Base-by-base conservation (phyloP, 2,329 filamentous ascomycete species). In the Nigrospora sphaerica region DNA sequence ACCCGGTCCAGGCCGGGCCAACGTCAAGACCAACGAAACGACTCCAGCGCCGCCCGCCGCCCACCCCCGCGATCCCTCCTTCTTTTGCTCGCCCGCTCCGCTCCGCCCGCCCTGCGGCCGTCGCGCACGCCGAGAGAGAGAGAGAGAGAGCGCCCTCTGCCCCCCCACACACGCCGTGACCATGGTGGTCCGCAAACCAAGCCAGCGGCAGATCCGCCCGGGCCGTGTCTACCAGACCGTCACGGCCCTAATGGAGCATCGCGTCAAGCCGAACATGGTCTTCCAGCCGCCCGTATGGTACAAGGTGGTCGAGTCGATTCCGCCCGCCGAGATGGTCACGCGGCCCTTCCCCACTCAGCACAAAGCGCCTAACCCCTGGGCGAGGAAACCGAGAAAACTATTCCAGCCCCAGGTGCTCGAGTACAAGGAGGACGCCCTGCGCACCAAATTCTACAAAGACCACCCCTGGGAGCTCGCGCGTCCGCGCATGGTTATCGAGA, bases 391-490 rank as follows among this genome's bases (percentile, higher is more conserved):
- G 31, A 89, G 81, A 66, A 81, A 83, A 56, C 71, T 95, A 57
- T 97, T 91, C 73, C 81, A 83, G 57, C 93, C 93, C 2, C 79
- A 90, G 53, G 69, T 73, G 48, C 83, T 98, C 52, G 71, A 70
- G 45, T 96, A 93, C 63, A 80, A 86, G 49, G 93, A 98, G 65
- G 93, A 98, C 67, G 68, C 71, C 49, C 74, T 98, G 59, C 84
- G 93, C 52, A 74, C 70, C 55, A 80, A 83, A 28, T 98, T 97
- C 71, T 98, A 88, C 72, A 81, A 77, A 60, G 92, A 98, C 65
- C 93, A 98, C 64, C 93, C 93, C 6, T 98, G 93, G 93, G 93
- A 98, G 69, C 72, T 98, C 61, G 93, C 93, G 16, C 78, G 92
- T 52, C 93, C 93, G 46, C 78, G 88, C 55, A 75, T 95, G 48